phyloP scores from a whole-genome alignment of 2,329 filamentous ascomycete species.

The Colletotrichum tropicicola region DNA sequence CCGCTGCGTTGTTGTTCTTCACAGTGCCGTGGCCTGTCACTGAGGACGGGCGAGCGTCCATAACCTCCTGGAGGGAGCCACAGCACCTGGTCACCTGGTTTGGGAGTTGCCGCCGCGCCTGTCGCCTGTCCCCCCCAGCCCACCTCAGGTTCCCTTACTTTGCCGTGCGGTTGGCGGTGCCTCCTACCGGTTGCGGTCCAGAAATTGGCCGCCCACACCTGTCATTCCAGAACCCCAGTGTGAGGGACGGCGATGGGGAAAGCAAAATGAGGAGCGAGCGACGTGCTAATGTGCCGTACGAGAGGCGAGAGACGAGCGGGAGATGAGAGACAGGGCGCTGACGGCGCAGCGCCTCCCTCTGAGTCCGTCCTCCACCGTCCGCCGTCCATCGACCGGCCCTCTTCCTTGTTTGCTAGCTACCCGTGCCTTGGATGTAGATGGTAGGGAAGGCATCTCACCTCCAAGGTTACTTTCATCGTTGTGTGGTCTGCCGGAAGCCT shows the following conservation, averaged over 20 bases:
- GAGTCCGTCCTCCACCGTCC: neutral
- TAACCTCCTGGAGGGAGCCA: neutral
- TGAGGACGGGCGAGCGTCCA: too few relatives aligned
- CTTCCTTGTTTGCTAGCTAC: too few relatives aligned
- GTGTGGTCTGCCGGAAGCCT: too few relatives aligned
- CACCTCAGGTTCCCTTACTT: neutral
- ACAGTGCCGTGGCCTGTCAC: too few relatives aligned
- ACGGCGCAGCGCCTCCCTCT: conserved; percentile 7
- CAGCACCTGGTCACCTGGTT: too few relatives aligned
- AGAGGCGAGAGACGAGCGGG: neutral
- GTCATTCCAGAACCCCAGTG: conserved; percentile 29
- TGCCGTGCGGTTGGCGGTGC: neutral
- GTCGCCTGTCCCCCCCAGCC: neutral
- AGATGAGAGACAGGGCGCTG: conserved; percentile 19
- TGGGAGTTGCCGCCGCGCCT: neutral
- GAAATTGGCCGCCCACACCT: conserved; percentile 28
- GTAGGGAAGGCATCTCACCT: too few relatives aligned
- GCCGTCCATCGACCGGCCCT: neutral
- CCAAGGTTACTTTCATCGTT: too few relatives aligned
- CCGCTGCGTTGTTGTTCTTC: conserved; percentile 1
- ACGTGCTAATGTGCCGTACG: conserved; percentile 9
- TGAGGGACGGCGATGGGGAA: conserved; percentile 8
- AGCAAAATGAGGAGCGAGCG: neutral
- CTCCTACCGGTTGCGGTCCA: conserved; percentile 20
- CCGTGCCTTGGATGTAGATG: too few relatives aligned